Evolutionary conservation across 129 eudicot genomes (phyloP).

Genomic region (Helianthus annuus): DNA sequence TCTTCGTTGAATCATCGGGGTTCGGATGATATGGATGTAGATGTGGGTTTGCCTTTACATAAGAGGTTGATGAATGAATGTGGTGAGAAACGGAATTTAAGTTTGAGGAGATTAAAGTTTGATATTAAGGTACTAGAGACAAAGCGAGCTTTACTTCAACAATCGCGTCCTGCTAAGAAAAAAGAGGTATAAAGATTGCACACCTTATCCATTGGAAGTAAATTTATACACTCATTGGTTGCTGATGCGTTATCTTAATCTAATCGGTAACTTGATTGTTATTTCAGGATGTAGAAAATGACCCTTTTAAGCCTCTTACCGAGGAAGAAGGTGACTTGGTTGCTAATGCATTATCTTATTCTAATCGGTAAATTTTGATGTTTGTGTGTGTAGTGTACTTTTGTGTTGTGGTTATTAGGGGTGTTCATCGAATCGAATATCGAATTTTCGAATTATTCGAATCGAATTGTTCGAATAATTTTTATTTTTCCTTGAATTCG

Average conservation of each 20-base stretch:
- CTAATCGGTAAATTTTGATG: conserved; percentile 47
- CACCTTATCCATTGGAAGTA: not conserved
- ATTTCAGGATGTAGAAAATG: conserved; percentile 55
- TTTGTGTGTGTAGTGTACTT: conserved; percentile 2
- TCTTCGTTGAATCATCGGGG: conserved; percentile 23
- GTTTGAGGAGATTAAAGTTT: conserved; percentile 28
- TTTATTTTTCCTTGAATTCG: too few species aligned
- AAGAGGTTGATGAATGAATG: conserved; percentile 30
- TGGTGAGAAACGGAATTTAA: conserved; percentile 23
- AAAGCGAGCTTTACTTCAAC: not conserved
- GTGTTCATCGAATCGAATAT: too few species aligned
- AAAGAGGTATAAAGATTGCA: conserved; percentile 30
- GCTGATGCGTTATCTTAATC: not conserved
- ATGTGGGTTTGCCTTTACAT: conserved; percentile 26
- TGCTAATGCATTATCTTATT: conserved; percentile 49
- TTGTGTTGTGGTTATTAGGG: not conserved
- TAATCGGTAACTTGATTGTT: conserved; percentile 6
- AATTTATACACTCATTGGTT: conserved; percentile 4
- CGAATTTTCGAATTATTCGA: too few species aligned
- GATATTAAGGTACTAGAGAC: conserved; percentile 35
- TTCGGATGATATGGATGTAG: conserved; percentile 20
- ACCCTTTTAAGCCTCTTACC: conserved; percentile 69
- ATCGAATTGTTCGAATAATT: too few species aligned
- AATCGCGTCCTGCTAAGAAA: conserved; percentile 45
- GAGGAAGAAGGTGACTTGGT: conserved; percentile 64